These are phyloP conservation scores for Candida parachauliodes DNA, from an alignment of 805 yeast genomes.

Conservation along the genomic window DNA sequence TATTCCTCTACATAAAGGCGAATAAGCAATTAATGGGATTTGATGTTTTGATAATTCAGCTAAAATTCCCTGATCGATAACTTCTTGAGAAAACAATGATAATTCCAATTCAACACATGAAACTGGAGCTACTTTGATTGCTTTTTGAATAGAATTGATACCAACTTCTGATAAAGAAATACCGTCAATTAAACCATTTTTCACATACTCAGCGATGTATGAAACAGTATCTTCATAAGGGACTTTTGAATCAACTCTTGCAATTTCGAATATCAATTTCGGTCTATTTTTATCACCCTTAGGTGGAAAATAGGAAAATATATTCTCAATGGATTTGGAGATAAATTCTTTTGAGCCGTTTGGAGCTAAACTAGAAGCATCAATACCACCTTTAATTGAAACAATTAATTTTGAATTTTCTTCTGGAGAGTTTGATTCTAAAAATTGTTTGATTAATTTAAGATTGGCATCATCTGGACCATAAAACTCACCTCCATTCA, in stretches of 20 bases:
- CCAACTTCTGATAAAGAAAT: constrained; percentile 73
- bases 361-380: constrained; percentile 39
- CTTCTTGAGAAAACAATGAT: constrained; percentile 65
- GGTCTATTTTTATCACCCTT: constrained; percentile 24
- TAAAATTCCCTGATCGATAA: constrained; percentile 59
- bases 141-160: constrained; percentile 57
- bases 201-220: constrained; percentile 54
- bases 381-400: constrained; percentile 65
- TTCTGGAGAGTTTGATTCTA: constrained; percentile 49
- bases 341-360: constrained; percentile 49
- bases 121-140: constrained; percentile 53
- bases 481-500: constrained; percentile 80
- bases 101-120: constrained; percentile 76
- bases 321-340: constrained; percentile 44
- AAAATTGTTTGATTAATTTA: constrained; percentile 53
- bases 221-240: constrained; percentile 59
- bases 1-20: constrained; percentile 80
- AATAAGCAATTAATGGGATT: constrained; percentile 73
- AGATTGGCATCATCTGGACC: constrained; percentile 55
- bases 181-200: constrained; percentile 64
- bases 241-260: constrained; percentile 59
- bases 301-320: constrained; percentile 26
- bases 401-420: constrained; percentile 51
- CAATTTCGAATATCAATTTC: constrained; percentile 56
- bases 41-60: constrained; percentile 52